A percentile compares a stretch with the other conserved stretches of the same genome.
Conservation (phyloP, 805 yeast species). For the Soucietia sequanensis region DNA sequence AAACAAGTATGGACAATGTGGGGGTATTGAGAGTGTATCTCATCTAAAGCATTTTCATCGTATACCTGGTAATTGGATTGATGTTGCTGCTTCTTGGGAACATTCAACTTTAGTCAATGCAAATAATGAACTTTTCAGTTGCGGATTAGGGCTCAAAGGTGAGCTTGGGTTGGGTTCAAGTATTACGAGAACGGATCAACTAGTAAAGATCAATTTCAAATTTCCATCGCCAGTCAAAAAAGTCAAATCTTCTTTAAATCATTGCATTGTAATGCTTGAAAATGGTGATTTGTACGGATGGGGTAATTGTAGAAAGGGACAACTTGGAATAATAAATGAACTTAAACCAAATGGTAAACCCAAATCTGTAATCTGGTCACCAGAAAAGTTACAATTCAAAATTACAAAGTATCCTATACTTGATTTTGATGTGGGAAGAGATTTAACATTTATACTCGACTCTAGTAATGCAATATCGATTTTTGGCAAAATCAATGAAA, state of each 20-base stretch:
- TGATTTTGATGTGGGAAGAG: conserved; percentile 52
- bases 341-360: conserved; percentile 10
- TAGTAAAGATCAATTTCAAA: conserved; percentile 8
- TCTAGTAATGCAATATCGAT: conserved; percentile 11
- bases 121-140: conserved; percentile 40
- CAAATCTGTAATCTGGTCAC: conserved; percentile 19
- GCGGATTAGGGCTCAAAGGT: conserved; percentile 71
- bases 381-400: conserved; percentile 16
- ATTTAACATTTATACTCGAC: conserved; percentile 46
- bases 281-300: conserved; percentile 56
- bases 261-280: conserved; percentile 35
- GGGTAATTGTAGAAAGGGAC: conserved; percentile 70
- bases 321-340: conserved; percentile 28
- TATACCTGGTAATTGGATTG: conserved; percentile 35
- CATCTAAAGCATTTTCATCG: conserved; percentile 14
- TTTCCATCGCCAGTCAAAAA: conserved; percentile 5
- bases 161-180: conserved; percentile 58
- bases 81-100: conserved; percentile 79
- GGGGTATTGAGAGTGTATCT: conserved; percentile 9
- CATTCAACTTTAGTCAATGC: conserved; percentile 52
- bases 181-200: conserved; percentile 3
- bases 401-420: background rate
- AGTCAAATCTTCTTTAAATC: conserved; percentile 44
- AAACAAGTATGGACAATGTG: conserved; percentile 56
- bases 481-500: conserved; percentile 16